Base-by-base conservation (phyloP, 192 early-diverging fungal species). In the Funneliformis mosseae region DNA sequence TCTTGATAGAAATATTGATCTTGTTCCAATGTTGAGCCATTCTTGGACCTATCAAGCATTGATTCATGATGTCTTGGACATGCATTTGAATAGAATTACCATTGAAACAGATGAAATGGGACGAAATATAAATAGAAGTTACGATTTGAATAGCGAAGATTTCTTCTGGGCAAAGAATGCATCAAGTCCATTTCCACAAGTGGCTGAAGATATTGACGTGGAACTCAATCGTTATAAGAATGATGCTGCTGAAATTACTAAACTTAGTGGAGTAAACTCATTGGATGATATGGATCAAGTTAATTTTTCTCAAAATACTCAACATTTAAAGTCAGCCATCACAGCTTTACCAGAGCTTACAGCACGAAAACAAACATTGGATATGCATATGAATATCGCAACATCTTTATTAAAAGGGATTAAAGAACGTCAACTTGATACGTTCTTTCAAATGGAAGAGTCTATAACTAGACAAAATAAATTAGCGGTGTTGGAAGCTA, bases 321-420 rank as follows among this genome's bases (percentile, higher is more conserved):
- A 96, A 85, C 88, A 94, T 80, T 89, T 99, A 73, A 94, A 96
- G 83, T 89, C 92, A 0, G 97, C 97, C 6, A 96, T 99, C 64
- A 96, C 92, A 5, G 89, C 92, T n/a, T 85, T 99, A 7, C 98
- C 98, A 1, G 96, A 98, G 82, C 89, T 99, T 74, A 98, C 97
- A 23, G 96, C 96, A 18, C 89, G 96, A 67, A 98, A 99, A 85
- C 88, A 93, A 12, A 92, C 93, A 16, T 86, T 99, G 33, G 98
- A 99, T 83, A 97, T 97, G 95, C 98, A 99, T 82, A 99, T 98
- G 96, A 96, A 96, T 82, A 95, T 99, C 71, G 97, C 97, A 5
- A 99, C 97, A 3, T 86, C 89, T 25, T 83, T 99, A 80, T 88
- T 99, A 18, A 91, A 94, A 28, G 86, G 87, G 27, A 98, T 99